These are phyloP conservation scores for Starmerella stigmatis DNA, from an alignment of 805 yeast genomes.

Conservation along the genomic window DNA sequence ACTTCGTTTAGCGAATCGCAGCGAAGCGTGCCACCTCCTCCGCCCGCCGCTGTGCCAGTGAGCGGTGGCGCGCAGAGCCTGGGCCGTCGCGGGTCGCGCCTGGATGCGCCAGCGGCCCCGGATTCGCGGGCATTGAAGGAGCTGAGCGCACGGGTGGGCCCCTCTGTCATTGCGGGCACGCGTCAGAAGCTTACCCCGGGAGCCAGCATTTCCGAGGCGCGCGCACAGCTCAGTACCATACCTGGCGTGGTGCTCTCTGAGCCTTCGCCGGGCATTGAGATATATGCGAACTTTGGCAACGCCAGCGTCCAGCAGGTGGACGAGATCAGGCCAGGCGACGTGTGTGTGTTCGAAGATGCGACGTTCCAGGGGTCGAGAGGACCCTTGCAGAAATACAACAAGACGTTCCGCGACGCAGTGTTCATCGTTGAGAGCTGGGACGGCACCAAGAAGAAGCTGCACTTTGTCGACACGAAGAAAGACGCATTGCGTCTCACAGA, in stretches of 20 bases:
- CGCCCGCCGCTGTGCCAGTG: constrained; percentile 20
- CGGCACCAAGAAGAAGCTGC: constrained; percentile 42
- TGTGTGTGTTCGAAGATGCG: constrained; percentile 65
- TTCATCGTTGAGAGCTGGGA: constrained; percentile 66
- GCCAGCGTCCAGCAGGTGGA: constrained; percentile 44
- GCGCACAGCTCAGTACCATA: background rate
- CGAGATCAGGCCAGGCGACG: constrained; percentile 73
- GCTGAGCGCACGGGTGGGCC: constrained; percentile 44
- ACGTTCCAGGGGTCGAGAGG: constrained; percentile 56
- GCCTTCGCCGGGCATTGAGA: constrained; percentile 47
- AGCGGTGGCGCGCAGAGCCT: constrained; percentile 28
- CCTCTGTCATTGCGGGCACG: constrained; percentile 37
- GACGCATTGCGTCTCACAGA: constrained; percentile 60
- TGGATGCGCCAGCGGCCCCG: background rate
- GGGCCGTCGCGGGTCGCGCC: background rate
- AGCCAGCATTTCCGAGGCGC: constrained; percentile 1
- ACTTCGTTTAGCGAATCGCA: background rate
- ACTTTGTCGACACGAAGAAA: constrained; percentile 36
- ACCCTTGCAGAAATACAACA: constrained; percentile 46
- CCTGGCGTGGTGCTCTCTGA: background rate
- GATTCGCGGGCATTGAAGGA: constrained; percentile 38
- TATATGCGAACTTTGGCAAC: constrained; percentile 47
- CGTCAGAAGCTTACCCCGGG: constrained; percentile 3
- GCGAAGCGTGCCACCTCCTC: constrained; percentile 22
- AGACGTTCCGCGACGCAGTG: constrained; percentile 49